Evolutionary conservation across 768 basidiomycete species (phyloP).

Genomic region (Mycena vitilis): DNA sequence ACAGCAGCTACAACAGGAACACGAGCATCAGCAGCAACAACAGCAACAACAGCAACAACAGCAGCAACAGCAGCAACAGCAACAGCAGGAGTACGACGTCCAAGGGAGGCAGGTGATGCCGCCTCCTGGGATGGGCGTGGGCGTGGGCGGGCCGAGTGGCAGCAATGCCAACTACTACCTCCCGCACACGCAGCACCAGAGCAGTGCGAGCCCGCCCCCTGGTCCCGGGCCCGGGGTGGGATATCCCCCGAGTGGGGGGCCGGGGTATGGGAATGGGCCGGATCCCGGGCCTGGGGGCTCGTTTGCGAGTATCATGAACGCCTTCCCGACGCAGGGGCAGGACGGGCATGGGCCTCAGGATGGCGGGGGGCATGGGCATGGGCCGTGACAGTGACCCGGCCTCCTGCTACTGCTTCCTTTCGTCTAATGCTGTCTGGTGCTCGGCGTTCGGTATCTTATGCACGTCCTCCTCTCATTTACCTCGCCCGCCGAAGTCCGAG

Average conservation of each 20-base stretch:
- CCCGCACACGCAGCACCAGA: constrained; percentile 26
- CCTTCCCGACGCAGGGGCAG: constrained; percentile 46
- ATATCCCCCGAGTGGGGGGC: constrained; percentile 2
- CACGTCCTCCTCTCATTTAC: neutral
- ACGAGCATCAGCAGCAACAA: neutral
- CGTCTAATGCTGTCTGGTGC: neutral
- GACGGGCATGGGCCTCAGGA: neutral
- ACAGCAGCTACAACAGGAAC: neutral
- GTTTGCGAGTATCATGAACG: constrained; percentile 79
- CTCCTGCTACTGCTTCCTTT: neutral
- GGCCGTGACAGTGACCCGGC: neutral
- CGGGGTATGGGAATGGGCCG: neutral
- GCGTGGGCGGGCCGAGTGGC: neutral
- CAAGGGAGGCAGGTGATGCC: constrained; percentile 17
- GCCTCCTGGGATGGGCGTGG: neutral
- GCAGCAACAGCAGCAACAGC: neutral
- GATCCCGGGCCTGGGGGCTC: constrained; percentile 35
- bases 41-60: neutral
- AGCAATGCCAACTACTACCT: constrained; percentile 19
- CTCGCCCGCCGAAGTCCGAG: neutral
- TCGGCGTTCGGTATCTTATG: neutral
- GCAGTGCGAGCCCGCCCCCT: neutral
- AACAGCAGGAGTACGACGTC: neutral
- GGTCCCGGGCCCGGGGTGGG: neutral
- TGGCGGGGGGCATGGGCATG: neutral